These are phyloP conservation scores for Ustilago hordei DNA, from an alignment of 1,284 basidiomycete genomes.

Conservation along the genomic window DNA sequence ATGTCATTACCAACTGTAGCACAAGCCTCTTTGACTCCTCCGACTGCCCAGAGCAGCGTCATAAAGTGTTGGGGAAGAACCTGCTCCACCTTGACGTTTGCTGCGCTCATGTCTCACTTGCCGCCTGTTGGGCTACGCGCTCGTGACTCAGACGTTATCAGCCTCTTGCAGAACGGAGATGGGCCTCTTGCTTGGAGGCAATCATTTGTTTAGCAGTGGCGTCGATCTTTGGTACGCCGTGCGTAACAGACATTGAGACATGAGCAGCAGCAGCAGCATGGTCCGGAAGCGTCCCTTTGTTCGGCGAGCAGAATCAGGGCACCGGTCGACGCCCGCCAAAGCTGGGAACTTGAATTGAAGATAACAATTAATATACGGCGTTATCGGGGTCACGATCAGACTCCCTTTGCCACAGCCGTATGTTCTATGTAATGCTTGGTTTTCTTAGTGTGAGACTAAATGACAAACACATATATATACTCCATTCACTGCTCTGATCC, in stretches of 20 bases:
- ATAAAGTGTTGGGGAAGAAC: not conserved
- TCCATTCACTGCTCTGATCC: too few relatives aligned
- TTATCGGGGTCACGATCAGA: too few relatives aligned
- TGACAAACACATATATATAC: too few relatives aligned
- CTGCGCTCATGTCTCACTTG: slow-evolving; percentile 3
- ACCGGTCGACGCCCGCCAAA: not conserved
- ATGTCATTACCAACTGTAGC: too few relatives aligned
- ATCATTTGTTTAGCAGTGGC: not conserved
- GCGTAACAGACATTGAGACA: not conserved
- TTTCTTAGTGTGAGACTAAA: too few relatives aligned
- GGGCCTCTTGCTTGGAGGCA: not conserved
- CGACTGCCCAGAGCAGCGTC: too few relatives aligned
- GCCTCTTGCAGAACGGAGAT: not conserved
- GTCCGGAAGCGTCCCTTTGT: not conserved
- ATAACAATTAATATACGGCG: too few relatives aligned
- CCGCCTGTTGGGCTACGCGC: not conserved
- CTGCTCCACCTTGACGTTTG: not conserved
- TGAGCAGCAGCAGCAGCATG: not conserved
- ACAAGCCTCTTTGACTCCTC: too few relatives aligned
- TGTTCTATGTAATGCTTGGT: too few relatives aligned
- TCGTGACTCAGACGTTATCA: not conserved
- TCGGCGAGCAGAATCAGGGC: not conserved
- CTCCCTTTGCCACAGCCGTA: too few relatives aligned
- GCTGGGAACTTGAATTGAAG: not conserved
- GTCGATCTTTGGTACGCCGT: slow-evolving; percentile 1